Evolutionary conservation across 345 rosid species (phyloP).

Genomic region (Clarkia xantiana): DNA sequence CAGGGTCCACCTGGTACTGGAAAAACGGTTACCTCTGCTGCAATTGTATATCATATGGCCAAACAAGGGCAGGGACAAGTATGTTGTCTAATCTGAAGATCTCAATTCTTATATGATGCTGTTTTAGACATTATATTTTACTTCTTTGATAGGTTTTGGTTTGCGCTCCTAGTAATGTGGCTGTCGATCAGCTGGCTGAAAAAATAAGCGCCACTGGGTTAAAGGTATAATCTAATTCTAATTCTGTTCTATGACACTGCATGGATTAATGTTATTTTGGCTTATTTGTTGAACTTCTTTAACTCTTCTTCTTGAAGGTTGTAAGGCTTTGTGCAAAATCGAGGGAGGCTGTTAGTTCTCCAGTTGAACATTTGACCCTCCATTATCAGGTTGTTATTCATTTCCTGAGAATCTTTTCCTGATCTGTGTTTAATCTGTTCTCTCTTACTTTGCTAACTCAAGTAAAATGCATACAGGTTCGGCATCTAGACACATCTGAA

Average conservation of each 20-base stretch:
- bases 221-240: slow-evolving; percentile 33
- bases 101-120: background rate
- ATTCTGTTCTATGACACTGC: background rate
- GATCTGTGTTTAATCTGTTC: slow-evolving; percentile 1
- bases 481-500: slow-evolving; percentile 97
- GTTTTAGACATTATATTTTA: background rate
- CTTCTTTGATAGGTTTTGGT: slow-evolving; percentile 61
- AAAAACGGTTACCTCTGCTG: slow-evolving; percentile 98
- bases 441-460: background rate
- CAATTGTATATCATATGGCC: slow-evolving; percentile 99
- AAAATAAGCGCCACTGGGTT: slow-evolving; percentile 98
- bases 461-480: slow-evolving; percentile 40
- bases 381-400: slow-evolving; percentile 78
- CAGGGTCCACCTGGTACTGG: slow-evolving; percentile 99
- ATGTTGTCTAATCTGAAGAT: slow-evolving; percentile 2
- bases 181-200: slow-evolving; percentile 98
- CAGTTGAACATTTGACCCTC: slow-evolving; percentile 97
- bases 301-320: slow-evolving; percentile 31
- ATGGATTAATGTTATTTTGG: background rate
- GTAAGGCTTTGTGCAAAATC: slow-evolving; percentile 99
- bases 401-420: background rate
- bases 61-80: slow-evolving; percentile 99
- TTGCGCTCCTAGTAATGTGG: slow-evolving; percentile 98
- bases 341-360: slow-evolving; percentile 98
- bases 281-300: background rate